phyloP scores from a whole-genome alignment of 2,329 filamentous ascomycete genomes.

The Exophiala sp. region DNA sequence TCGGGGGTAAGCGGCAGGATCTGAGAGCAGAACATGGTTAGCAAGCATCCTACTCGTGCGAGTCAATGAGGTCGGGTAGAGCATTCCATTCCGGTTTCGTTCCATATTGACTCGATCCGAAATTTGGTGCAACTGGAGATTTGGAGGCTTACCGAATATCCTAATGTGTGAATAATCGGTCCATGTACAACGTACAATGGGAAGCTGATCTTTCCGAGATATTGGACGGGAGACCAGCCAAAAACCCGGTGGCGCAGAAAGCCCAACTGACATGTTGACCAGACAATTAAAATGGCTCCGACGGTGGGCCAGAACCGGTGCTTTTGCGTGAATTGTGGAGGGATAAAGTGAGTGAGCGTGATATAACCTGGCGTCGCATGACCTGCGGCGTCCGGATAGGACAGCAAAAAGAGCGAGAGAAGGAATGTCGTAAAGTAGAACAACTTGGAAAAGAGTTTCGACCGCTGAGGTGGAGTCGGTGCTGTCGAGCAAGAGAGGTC shows the following conservation, averaged over 20 bases:
- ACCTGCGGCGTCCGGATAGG: conserved; percentile 35
- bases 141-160: conserved; percentile 33
- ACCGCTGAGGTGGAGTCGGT: neutral
- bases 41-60: too few relatives aligned
- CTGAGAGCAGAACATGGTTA: conserved; percentile 3
- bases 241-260: conserved; percentile 39
- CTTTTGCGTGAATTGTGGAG: conserved; percentile 38
- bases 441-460: conserved; percentile 5
- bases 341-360: conserved; percentile 37
- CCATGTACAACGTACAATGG: conserved; percentile 46
- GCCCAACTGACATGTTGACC: conserved; percentile 38
- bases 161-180: conserved; percentile 40
- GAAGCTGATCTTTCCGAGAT: conserved; percentile 45
- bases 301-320: conserved; percentile 43
- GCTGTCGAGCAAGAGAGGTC: conserved; percentile 27
- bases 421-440: conserved; percentile 38
- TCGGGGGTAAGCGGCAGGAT: conserved; percentile 35
- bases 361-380: conserved; percentile 40
- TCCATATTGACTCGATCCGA: too few relatives aligned
- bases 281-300: conserved; percentile 40
- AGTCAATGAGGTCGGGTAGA: too few relatives aligned
- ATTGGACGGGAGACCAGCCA: conserved; percentile 39
- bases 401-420: conserved; percentile 40
- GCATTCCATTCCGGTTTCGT: too few relatives aligned
- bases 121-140: too few relatives aligned